phyloP scores from a whole-genome alignment of 2,329 filamentous ascomycete species.

The Ascomycota sp. region DNA sequence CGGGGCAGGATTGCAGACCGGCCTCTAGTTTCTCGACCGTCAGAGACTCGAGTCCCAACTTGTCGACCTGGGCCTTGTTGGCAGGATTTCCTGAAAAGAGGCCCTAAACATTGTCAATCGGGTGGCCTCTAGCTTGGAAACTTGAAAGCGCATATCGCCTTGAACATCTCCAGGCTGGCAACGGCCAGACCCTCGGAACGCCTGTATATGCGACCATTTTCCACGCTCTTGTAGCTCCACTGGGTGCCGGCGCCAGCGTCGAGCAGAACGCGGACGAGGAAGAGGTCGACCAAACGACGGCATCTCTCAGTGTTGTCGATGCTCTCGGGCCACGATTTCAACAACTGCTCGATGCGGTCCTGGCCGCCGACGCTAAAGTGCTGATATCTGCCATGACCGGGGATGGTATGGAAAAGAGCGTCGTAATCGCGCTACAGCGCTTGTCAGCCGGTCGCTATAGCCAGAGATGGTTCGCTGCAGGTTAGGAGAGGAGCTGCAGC shows the following conservation, averaged over 20 bases:
- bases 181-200: conserved; percentile 78
- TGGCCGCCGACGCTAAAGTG: conserved; percentile 66
- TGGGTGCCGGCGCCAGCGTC: conserved; percentile 76
- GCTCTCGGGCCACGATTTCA: conserved; percentile 46
- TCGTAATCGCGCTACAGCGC: conserved; percentile 29
- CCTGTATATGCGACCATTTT: conserved; percentile 63
- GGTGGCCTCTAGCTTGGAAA: too few species aligned
- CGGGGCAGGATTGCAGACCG: conserved; percentile 65
- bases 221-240: conserved; percentile 85
- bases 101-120: conserved; percentile 35
- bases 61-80: conserved; percentile 82
- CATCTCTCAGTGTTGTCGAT: conserved; percentile 56
- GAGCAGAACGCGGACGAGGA: conserved; percentile 59
- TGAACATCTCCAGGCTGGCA: conserved; percentile 75
- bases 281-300: conserved; percentile 56
- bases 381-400: conserved; percentile 70
- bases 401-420: conserved; percentile 42
- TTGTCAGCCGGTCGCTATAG: background rate
- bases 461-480: background rate
- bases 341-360: conserved; percentile 50
- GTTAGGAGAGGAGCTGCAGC: background rate
- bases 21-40: conserved; percentile 56
- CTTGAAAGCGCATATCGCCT: conserved; percentile 34
- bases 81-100: conserved; percentile 64
- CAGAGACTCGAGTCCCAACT: conserved; percentile 52